Conservation (phyloP, 2,329 filamentous ascomycete species). For the Laburnicola sp. region DNA sequence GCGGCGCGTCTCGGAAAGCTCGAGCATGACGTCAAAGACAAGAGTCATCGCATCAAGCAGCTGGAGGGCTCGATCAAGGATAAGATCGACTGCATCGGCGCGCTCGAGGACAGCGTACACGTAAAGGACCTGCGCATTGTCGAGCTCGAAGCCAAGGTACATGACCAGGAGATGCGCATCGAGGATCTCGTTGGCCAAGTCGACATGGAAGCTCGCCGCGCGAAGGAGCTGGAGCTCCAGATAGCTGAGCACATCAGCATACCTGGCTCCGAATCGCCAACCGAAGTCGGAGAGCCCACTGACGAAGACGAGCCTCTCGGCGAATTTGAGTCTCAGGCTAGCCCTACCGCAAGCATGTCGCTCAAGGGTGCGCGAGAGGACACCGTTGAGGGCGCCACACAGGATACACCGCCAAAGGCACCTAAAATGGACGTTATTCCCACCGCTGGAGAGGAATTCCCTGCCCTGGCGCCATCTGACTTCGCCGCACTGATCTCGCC, state of each 20-base stretch:
- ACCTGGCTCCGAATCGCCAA: not conserved
- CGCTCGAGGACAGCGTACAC: conserved; percentile 6
- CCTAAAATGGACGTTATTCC: not conserved
- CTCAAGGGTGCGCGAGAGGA: not conserved
- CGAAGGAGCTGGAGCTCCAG: conserved; percentile 14
- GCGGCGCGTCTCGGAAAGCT: conserved; percentile 15
- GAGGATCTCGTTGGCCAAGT: conserved; percentile 20
- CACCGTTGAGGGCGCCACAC: not conserved
- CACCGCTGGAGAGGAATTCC: not conserved
- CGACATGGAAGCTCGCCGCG: conserved; percentile 21
- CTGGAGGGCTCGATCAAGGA: conserved; percentile 5
- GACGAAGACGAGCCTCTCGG: not conserved
- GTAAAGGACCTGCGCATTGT: conserved; percentile 4
- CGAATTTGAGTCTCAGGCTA: not conserved
- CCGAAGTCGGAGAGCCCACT: not conserved
- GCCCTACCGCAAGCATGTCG: not conserved
- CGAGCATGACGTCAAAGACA: conserved; percentile 11
- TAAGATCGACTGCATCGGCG: conserved; percentile 8
- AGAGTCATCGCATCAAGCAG: conserved; percentile 11
- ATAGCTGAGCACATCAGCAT: conserved; percentile 1
- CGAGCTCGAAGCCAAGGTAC: conserved; percentile 10
- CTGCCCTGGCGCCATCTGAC: not conserved
- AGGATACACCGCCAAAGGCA: not conserved
- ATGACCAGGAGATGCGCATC: conserved; percentile 13
- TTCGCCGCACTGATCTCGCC: not conserved